A percentile compares a stretch with the other conserved stretches of the same genome.
These are phyloP conservation scores for Microcera coccophila DNA, from an alignment of 2,329 filamentous ascomycete species.

Conservation along the genomic window DNA sequence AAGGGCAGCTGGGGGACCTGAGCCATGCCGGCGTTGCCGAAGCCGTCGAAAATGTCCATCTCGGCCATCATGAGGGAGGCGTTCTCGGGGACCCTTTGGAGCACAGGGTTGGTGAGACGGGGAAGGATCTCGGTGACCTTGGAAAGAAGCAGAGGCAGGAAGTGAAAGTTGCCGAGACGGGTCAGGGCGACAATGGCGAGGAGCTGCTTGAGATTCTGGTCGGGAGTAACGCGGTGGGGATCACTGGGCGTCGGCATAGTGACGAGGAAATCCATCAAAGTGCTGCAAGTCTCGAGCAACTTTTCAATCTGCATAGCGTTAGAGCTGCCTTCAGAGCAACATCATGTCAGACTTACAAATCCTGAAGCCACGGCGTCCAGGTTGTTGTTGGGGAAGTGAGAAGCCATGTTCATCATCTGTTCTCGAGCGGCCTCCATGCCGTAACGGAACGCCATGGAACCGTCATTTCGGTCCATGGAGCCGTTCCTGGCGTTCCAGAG, in stretches of 20 bases:
- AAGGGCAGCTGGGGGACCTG: constrained; percentile 45
- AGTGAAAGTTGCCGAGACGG: constrained; percentile 71
- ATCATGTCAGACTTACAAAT: constrained; percentile 50
- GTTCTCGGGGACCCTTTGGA: constrained; percentile 56
- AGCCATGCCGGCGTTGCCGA: constrained; percentile 59
- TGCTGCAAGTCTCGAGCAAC: constrained; percentile 70
- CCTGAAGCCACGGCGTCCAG: constrained; percentile 73
- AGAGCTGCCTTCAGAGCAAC: background rate
- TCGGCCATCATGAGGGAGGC: constrained; percentile 41
- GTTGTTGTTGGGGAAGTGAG: constrained; percentile 64
- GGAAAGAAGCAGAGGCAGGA: constrained; percentile 69
- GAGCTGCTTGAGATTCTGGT: constrained; percentile 67
- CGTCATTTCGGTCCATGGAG: constrained; percentile 42
- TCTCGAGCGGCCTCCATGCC: constrained; percentile 61
- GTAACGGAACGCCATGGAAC: constrained; percentile 59
- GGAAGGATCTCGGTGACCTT: constrained; percentile 73
- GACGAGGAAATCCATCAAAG: constrained; percentile 69
- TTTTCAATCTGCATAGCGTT: constrained; percentile 61
- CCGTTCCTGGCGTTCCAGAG: constrained; percentile 61
- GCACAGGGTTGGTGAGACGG: constrained; percentile 55
- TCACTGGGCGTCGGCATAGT: constrained; percentile 53
- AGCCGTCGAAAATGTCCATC: constrained; percentile 64
- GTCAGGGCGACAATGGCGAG: constrained; percentile 64
- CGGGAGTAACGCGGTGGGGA: background rate
- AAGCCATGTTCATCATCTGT: constrained; percentile 60